Base-by-base conservation (phyloP, 257 asterid genomes). In the Verbena officinalis region DNA sequence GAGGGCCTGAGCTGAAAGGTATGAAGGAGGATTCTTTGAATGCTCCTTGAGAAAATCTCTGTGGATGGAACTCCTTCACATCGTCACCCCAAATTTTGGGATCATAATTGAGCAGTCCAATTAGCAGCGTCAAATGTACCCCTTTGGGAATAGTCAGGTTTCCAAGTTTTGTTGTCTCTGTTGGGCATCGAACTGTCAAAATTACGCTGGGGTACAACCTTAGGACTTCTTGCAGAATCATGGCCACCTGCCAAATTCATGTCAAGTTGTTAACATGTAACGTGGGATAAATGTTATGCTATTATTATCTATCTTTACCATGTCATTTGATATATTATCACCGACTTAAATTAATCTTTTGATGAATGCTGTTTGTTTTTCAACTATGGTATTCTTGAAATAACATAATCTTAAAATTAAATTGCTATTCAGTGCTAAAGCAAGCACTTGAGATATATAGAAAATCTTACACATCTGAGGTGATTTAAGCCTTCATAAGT, bases 41-140 rank as follows among this genome's bases (percentile, higher is more conserved):
- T 27, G 69, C 7, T 19, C 77, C 77, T 42, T 65, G 58, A 0
- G 68, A 59, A 20, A 73, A 77, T 17, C 83, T 78, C 69, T 69
- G 22, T 0, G 77, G 83, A 17, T 73, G 73, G 74, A 78, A 73
- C 44, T 69, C 77, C 21, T 67, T 64, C 0, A 59, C 74, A 17
- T 78, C 77, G 0, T 69, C 64, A 3, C 79, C 83, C 82, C 83
- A 78, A 3, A 69, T 59, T 2, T 73, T 15, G 0, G 67, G 64
- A 53, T 77, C 79, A 0, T 65, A 70, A 50, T 77, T 76, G 14
- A 68, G 27, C 17, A 16, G 52, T 27, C 74, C 67, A 59, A 69
- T 27, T 1, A 69, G 57, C 45, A 74, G 11, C 0, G 43, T 12
- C 19, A 78, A 13, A 2, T 66, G 31, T 46, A 58, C 70, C n/a